Percentiles rank a stretch among this genome's conserved stretches.
Evolutionary conservation across 2,329 filamentous ascomycete species (phyloP).

Genomic region (Claviceps sp.): DNA sequence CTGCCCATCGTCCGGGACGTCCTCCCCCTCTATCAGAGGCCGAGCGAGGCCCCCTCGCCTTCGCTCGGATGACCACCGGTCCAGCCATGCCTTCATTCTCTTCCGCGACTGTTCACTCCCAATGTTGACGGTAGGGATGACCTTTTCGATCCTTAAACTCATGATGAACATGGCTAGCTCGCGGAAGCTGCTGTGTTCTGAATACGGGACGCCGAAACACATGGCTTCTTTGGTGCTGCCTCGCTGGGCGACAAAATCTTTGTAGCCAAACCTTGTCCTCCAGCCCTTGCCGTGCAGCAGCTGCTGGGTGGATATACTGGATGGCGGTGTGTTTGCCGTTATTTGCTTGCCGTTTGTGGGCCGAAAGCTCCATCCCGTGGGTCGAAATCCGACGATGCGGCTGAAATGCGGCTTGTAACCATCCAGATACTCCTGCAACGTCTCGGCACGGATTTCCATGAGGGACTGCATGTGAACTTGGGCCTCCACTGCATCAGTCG

Average conservation of each 20-base stretch:
- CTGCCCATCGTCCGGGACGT: slow-evolving; percentile 16
- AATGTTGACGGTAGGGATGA: slow-evolving; percentile 88
- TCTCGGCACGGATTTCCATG: slow-evolving; percentile 86
- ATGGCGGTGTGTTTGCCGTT: slow-evolving; percentile 35
- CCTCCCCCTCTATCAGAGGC: slow-evolving; percentile 27
- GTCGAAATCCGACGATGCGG: slow-evolving; percentile 79
- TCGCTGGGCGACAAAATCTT: slow-evolving; percentile 66
- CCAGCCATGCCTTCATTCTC: slow-evolving; percentile 52
- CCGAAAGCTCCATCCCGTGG: slow-evolving; percentile 88
- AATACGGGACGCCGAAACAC: slow-evolving; percentile 91
- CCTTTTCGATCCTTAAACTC: slow-evolving; percentile 69
- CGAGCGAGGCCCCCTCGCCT: slow-evolving; percentile 39
- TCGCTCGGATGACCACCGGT: slow-evolving; percentile 47
- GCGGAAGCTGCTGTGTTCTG: slow-evolving; percentile 87
- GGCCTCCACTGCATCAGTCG: slow-evolving; percentile 65
- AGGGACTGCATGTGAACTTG: slow-evolving; percentile 97
- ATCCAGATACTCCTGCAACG: slow-evolving; percentile 77
- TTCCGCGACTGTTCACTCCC: slow-evolving; percentile 43
- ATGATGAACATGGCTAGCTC: slow-evolving; percentile 92
- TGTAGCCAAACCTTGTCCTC: slow-evolving; percentile 58
- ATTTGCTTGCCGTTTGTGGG: slow-evolving; percentile 46
- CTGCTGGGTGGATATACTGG: slow-evolving; percentile 34
- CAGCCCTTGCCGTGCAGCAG: slow-evolving; percentile 51
- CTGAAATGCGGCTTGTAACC: slow-evolving; percentile 70
- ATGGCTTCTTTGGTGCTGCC: slow-evolving; percentile 72